Base-by-base conservation (phyloP, 176 grass and related monocot genomes). In the Eragrostis nindensis region DNA sequence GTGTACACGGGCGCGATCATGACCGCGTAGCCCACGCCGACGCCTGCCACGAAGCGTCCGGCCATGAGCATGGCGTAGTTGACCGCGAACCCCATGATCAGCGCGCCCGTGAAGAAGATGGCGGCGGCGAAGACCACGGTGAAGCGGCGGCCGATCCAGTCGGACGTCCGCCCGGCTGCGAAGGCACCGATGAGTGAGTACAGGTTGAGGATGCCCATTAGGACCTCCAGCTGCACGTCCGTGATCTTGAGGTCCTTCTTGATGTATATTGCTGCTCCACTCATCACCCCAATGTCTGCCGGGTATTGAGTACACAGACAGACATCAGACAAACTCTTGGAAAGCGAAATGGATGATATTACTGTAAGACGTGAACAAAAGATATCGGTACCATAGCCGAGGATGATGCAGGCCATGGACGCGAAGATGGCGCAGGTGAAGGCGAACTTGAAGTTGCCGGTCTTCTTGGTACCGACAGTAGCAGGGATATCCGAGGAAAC, bases 1-100 rank as follows among this genome's bases (percentile, higher is more conserved):
- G 92, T 91, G 85, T 94, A 94, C 6, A 89, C 76, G 14, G 92
- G 92, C 32, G 86, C 92, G 40, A 94, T 91, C 86, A 91, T 79
- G 18, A 87, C 19, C 40, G 76, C 89, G 66, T 89, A 94, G 11
- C 92, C 86, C 2, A 94, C 89, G 1, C 92, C 92, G 22, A 94
- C 54, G 11, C 92, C 89, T 1, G 89, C 80, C 21, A 94, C 78
- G 55, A 94, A 83, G 61, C 92, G 86, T 11, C 89, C 92, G 8
- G 44, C 24, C 92, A 94, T 94, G 39, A 94, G 89, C 66, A 75
- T 77, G 70, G 60, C 68, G 30, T 91, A 94, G 66, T 71, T 71
- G 60, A 55, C 74, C 0, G 92, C 80, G 6, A 91, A 82, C 29
- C 89, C 80, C 92, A 94, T 91, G 66, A 91, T 40, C 50, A 91